phyloP scores from a whole-genome alignment of 2,329 filamentous ascomycete genomes.

The Cercospora zeina region DNA sequence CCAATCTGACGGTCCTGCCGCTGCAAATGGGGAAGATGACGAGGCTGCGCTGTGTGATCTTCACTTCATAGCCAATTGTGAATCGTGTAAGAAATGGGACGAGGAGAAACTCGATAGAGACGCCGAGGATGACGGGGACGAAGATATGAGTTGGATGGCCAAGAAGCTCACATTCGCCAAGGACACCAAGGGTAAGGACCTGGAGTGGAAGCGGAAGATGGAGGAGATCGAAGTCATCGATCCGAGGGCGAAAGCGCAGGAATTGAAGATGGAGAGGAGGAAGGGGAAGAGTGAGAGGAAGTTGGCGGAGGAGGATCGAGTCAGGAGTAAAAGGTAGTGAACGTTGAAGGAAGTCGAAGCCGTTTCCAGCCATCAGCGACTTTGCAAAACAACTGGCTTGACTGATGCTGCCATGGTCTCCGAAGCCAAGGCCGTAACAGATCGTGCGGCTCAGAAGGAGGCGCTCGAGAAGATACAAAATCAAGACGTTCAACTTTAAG shows the following conservation, averaged over 20 bases:
- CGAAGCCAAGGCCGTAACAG: not conserved
- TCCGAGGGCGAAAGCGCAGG: constrained; percentile 40
- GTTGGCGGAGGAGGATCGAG: constrained; percentile 27
- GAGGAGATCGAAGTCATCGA: constrained; percentile 90
- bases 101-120: constrained; percentile 62
- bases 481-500: too few relatives aligned
- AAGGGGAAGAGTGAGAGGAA: constrained; percentile 26
- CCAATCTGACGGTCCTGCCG: constrained; percentile 14
- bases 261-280: constrained; percentile 32
- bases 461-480: not conserved
- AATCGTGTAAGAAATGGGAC: constrained; percentile 87
- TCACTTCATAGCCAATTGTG: constrained; percentile 93
- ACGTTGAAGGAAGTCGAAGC: not conserved
- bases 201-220: constrained; percentile 86
- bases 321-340: constrained; percentile 16
- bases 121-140: constrained; percentile 49
- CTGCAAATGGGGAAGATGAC: constrained; percentile 53
- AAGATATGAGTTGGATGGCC: constrained; percentile 74
- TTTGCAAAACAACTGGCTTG: not conserved
- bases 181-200: constrained; percentile 84
- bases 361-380: not conserved
- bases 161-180: constrained; percentile 84
- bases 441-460: not conserved
- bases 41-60: constrained; percentile 82
- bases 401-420: not conserved